Evolutionary conservation across 1,284 basidiomycete genomes (phyloP), one percentile per base, ranked within the genome.

Genomic region (Ceratobasidium sp.): DNA sequence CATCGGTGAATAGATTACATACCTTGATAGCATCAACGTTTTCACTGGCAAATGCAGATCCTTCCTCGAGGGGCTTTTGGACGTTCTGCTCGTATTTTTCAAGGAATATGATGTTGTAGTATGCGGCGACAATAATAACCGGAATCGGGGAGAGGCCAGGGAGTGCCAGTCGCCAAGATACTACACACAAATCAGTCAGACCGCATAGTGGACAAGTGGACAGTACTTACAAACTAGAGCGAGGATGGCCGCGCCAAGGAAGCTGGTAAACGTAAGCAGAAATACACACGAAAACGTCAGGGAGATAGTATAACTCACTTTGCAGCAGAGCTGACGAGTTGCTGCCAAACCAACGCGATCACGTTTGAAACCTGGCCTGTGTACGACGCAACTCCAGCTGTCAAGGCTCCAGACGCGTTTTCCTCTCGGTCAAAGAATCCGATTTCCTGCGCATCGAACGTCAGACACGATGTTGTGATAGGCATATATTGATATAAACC

Each of bases 401-500:
- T 83, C 59, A 85, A 81, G 14, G 79, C 79, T 7, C 84, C 84
- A 45, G 80, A 79, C 0, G 80, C 81, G 17, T 82, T 79, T n/a
- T 81, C 79, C 36, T 81, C 80, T 1, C 65, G 64, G 57, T 82
- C 81, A 67, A 82, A 82, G 67, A 79, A 82, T 14, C 76, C 79
- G 36, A 82, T 79, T 60, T 82, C 81, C 76, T 82, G 79, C 6
- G 8, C 19, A 11, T 54, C 22, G 15, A 22, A 33, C 14, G 11
- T 14, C 19, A 65, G 48, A 78, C 57, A 27, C 27, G 15, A 60
- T 45, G 36, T 11, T 41, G 11, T 15, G 22, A 4, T 15, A 29
- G 8, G 17, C 17, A 27, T 8, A 7, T 50, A 8, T 14, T 33
- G 22, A 1, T 2, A 22, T 19, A 33, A 17, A 15, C 1, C 17